These are phyloP conservation scores for Pyricularia pennisetigena DNA, from an alignment of 2,329 filamentous ascomycete species.

Conservation along the genomic window DNA sequence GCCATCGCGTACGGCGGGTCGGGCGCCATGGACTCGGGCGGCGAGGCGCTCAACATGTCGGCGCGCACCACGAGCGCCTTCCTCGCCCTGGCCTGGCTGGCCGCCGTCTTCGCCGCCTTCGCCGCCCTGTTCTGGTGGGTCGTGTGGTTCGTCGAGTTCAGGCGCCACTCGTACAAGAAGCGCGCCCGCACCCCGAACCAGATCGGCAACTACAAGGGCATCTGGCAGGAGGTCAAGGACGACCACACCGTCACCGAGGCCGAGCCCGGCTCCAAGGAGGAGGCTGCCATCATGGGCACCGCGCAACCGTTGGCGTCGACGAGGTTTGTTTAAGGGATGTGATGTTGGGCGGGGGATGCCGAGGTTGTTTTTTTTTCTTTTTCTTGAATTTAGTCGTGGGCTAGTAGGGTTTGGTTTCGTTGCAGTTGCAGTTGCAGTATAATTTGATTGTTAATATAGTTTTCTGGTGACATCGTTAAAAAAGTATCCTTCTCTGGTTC, in stretches of 20 bases:
- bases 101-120: slow-evolving; percentile 7
- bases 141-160: slow-evolving; percentile 16
- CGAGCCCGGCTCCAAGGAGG: background rate
- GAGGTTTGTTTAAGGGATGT: background rate
- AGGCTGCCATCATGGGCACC: background rate
- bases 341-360: background rate
- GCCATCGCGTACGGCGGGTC: slow-evolving; percentile 9
- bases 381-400: too few relatives aligned
- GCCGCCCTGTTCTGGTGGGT: slow-evolving; percentile 12
- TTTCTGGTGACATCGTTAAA: too few relatives aligned
- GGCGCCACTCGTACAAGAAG: slow-evolving; percentile 12
- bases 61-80: slow-evolving; percentile 9
- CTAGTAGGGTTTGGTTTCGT: too few relatives aligned
- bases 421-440: too few relatives aligned
- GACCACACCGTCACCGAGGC: slow-evolving; percentile 6
- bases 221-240: slow-evolving; percentile 12
- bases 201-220: slow-evolving; percentile 14
- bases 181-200: slow-evolving; percentile 10
- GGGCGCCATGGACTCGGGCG: slow-evolving; percentile 5
- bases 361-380: too few relatives aligned
- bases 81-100: slow-evolving; percentile 13
- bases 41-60: slow-evolving; percentile 9
- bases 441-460: too few relatives aligned
- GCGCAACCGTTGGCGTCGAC: background rate
- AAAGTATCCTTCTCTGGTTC: too few relatives aligned